Evolutionary conservation across 2,329 filamentous ascomycete genomes (phyloP), one percentile per base, ranked within the genome.

Genomic region (Stagonosporopsis tanaceti): DNA sequence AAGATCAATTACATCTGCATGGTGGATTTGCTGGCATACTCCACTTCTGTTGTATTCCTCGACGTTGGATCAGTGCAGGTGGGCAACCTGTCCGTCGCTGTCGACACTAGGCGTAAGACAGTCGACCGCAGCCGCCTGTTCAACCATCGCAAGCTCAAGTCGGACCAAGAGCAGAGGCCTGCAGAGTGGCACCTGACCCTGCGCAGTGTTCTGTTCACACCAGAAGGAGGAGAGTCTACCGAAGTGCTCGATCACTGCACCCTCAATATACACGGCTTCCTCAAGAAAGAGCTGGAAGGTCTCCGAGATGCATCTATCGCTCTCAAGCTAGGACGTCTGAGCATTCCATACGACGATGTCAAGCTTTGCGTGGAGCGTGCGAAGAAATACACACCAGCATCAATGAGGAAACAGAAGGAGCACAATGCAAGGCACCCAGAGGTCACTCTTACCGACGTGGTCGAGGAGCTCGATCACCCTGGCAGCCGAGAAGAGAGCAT

Each of bases 101-200:
- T 99, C 50, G 94, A 99, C 73, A 98, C 95, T 6, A 84, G 96
- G 66, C 88, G 87, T 60, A 96, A 96, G 78, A 94, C 93, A 77
- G 92, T 97, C 28, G 93, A 97, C 72, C 87, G 93, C 52, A 92
- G 92, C 57, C 90, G 93, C 41, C 89, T 96, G 68, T 97, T 97
- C 77, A 89, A 93, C 66, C 91, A 92, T 71, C 72, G 75, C 56
- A 75, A 74, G 58, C 67, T 67, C 4, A 71, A 67, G 42, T 66
- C 66, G 7, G 67, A 69, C 85, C 89, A 76, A 87, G 88, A 71
- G 82, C 87, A 63, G 82, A 86, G 63, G 44, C 93, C 95, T 37
- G 94, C 93, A 1, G 96, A 99, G 80, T 99, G 96, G 94, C 94
- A 96, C 62, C 84, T 96, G 68, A 90, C 90, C 7, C 78, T 94